Base-by-base conservation (phyloP, 345 rosid genomes). In the Dipteronia sinensis region DNA sequence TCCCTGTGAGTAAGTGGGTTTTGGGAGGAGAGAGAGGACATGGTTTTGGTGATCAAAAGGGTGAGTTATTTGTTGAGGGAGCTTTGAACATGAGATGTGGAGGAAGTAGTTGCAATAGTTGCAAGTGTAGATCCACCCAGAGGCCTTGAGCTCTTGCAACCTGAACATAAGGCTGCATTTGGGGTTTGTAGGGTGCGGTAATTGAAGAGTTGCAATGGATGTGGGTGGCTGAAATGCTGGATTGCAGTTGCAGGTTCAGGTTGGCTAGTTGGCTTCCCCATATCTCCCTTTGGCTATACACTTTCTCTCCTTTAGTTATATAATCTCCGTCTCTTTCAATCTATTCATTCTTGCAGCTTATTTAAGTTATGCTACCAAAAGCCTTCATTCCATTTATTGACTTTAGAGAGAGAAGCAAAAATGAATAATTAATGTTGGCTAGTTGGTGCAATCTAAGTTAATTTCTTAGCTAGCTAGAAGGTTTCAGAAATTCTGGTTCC, bases 141-240 rank as follows among this genome's bases (percentile, higher is more conserved):
- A 67, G 62, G 82, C 58, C 59, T 71, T 69, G 75, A 76, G 66
- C 77, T 81, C 77, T 81, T 82, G 86, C 92, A 87, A 67, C 70
- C 76, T 34, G 82, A 79, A 64, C 89, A 87, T 7, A 61, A 27
- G 2, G 78, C 44, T 10, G 23, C n/a, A 63, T 55, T 19, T 25
- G 71, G 69, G 27, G 61, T 77, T 22, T 73, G 76, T 20, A 71
- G 89, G 27, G 85, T 77, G 20, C 62, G 81, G 72, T 44, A 58
- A 77, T 72, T 67, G 72, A 77, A 76, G 71, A 70, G 67, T 17
- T 81, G 79, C 65, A 85, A 59, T 15, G 84, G 89, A 77, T 88
- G 90, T 17, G 74, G 86, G 55, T 88, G 90, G 75, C 88, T 86
- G 66, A 87, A 89, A 83, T 89, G 88, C 65, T 25, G 77, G 61